Evolutionary conservation across 768 basidiomycete species (phyloP).

Genomic region (Hygrophoropsis aurantiaca): DNA sequence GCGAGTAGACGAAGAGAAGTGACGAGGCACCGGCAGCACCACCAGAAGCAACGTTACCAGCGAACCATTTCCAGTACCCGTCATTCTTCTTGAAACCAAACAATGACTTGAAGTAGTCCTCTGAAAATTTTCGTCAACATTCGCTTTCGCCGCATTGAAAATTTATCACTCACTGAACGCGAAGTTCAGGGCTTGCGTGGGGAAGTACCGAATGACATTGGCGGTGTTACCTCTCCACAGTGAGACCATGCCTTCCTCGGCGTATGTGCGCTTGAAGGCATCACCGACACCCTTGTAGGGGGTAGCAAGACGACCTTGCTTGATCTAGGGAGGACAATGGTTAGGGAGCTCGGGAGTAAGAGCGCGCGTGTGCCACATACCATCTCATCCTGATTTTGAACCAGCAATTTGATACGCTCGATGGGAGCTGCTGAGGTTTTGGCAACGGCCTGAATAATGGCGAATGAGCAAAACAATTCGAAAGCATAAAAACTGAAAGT

Average conservation of each 20-base stretch:
- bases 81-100: slow-evolving; percentile 99
- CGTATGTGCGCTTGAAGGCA: slow-evolving; percentile 90
- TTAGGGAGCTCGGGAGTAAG: no score
- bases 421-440: slow-evolving; percentile 99
- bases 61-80: slow-evolving; percentile 98
- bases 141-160: slow-evolving; percentile 3
- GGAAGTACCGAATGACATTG: slow-evolving; percentile 99
- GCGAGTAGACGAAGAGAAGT: slow-evolving; percentile 98
- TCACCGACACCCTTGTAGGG: slow-evolving; percentile 97
- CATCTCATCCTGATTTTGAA: slow-evolving; percentile 99
- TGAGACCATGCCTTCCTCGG: slow-evolving; percentile 91
- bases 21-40: slow-evolving; percentile 99
- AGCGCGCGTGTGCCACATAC: no score
- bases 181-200: slow-evolving; percentile 99
- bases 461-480: slow-evolving; percentile 15
- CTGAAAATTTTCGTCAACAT: slow-evolving; percentile 27
- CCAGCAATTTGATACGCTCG: slow-evolving; percentile 98
- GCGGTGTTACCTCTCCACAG: slow-evolving; percentile 99
- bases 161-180: slow-evolving; percentile 83
- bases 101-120: slow-evolving; percentile 98
- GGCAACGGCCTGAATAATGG: slow-evolving; percentile 76
- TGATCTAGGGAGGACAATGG: slow-evolving; percentile 61
- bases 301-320: slow-evolving; percentile 94
- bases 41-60: slow-evolving; percentile 97
- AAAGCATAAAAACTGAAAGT: not conserved